Evolutionary conservation across 2,329 filamentous ascomycete species (phyloP).

Genomic region (Botrytis aclada): DNA sequence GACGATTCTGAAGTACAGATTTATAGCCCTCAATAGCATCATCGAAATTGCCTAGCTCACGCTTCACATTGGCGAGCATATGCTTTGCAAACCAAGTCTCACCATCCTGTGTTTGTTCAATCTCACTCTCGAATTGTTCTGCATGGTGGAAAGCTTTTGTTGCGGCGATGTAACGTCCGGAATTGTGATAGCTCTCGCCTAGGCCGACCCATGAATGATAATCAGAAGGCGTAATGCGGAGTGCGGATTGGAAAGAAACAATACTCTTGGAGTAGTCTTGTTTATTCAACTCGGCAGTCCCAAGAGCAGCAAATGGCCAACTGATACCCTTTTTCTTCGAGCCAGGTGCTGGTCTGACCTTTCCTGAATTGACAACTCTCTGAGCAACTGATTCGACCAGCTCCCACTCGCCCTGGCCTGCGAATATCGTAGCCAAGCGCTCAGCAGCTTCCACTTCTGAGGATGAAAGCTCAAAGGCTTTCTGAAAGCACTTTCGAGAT

Average conservation of each 20-base stretch:
- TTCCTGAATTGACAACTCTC: slow-evolving; percentile 90
- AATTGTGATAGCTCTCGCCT: slow-evolving; percentile 96
- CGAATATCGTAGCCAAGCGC: slow-evolving; percentile 79
- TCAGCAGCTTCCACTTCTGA: slow-evolving; percentile 86
- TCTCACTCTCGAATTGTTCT: slow-evolving; percentile 65
- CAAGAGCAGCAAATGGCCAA: slow-evolving; percentile 93
- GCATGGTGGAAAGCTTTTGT: slow-evolving; percentile 87
- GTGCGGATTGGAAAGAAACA: slow-evolving; percentile 84
- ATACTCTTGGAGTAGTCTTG: slow-evolving; percentile 88
- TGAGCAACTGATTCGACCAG: slow-evolving; percentile 90
- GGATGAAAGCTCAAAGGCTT: slow-evolving; percentile 88
- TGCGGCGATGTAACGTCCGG: slow-evolving; percentile 89
- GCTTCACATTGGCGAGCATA: slow-evolving; percentile 92
- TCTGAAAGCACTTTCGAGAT: slow-evolving; percentile 90
- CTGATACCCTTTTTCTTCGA: slow-evolving; percentile 91
- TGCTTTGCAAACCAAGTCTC: slow-evolving; percentile 96
- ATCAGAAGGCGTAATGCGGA: slow-evolving; percentile 78
- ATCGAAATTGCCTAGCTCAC: slow-evolving; percentile 87
- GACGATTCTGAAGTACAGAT: slow-evolving; percentile 64
- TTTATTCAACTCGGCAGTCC: slow-evolving; percentile 91
- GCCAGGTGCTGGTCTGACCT: slow-evolving; percentile 82
- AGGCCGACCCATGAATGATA: slow-evolving; percentile 96
- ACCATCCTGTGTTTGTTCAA: slow-evolving; percentile 52
- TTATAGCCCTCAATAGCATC: slow-evolving; percentile 76
- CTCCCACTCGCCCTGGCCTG: slow-evolving; percentile 91